Evolutionary conservation across 208 protist species (phyloP), one percentile per base, ranked within the genome.

Genomic region (Tritrichomonas musculus): DNA sequence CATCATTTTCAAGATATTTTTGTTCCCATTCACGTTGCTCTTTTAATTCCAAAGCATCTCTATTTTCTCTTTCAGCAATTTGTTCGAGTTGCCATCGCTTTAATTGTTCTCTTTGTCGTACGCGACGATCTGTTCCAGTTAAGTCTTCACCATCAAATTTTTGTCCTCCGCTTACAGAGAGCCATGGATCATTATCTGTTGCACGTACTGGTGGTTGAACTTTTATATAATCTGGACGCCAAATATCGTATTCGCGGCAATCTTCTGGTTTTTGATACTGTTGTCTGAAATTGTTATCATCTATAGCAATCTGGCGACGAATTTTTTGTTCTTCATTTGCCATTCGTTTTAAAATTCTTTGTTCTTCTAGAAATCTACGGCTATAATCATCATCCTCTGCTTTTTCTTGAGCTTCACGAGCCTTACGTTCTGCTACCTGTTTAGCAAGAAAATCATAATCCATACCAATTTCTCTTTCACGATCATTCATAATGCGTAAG

Each of bases 71-170:
- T 50, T 88, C 77, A 9, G 47, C 47, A 0, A 88, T 88, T 57
- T 88, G 77, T 57, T 88, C n/a, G 0, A 11, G 0, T 1, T 49
- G 41, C 77, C 77, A 88, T 39, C 77, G 25, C 17, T 88, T 11
- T 0, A 44, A 33, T 50, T 88, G 77, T 57, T 53, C 77, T 14
- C 44, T 53, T 30, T 88, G 77, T 0, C 41, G 41, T 57, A 39
- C 57, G 5, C 0, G 25, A 22, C 77, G 8, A 2, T 88, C 77
- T 20, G 53, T 47, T 3, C 17, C 17, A 5, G 41, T 60, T 2
- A 57, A 30, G 39, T 88, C 77, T 57, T 88, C 77, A 57, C 77
- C 77, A 22, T 88, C 77, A 27, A 53, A 88, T 17, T 88, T 88
- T 1, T 44, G 77, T 9, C 77, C 77, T 9, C 73, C 41, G 25